Base-by-base conservation (phyloP, 2,329 filamentous ascomycete genomes). In the Cadophora malorum region DNA sequence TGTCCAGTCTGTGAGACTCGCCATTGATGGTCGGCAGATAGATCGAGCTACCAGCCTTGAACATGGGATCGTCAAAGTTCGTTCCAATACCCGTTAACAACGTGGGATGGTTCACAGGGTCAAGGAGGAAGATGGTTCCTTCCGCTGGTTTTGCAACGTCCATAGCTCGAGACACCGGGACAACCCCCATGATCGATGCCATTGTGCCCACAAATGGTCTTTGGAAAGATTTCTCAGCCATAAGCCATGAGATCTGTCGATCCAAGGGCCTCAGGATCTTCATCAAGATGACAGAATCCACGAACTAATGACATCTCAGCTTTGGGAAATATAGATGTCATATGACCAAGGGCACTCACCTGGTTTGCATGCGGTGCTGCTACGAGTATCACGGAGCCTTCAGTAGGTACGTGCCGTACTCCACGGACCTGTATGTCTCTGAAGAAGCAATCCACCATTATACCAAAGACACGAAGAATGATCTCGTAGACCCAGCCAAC, bases 381-480 rank as follows among this genome's bases (percentile, higher is more conserved):
- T 74, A 98, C 95, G 76, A 98, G 94, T 67, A 98, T 91, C 70
- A 97, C 88, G 0, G 94, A 93, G 0, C 94, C 94, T 69, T 88
- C 87, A 75, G 90, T 88, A 45, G 94, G 95, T 62, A 97, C 91
- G 79, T 93, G 93, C 93, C 94, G 97, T 70, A 94, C 92, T 73
- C 93, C 93, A 70, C 95, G 87, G 12, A 94, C 94, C 77, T 97
- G 93, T n/a, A 97, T 93, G 80, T 97, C 94, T 72, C 95, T 91
- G 84, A 98, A 97, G 86, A 97, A 98, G 74, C 97, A 88, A 79
- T 97, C 94, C 73, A 96, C 89, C 63, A 97, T 85, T 69, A 97
- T 85, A 38, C 90, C 90, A 78, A 93, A 90, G 66, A 85, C 83
- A 83, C 90, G 91, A 49, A 93, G 83, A 76, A 93, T 90, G 69